Percentiles rank a stretch among this genome's conserved stretches.
These are phyloP conservation scores for Cadophora luteo-olivacea DNA, from an alignment of 2,329 filamentous ascomycete genomes.

Conservation along the genomic window DNA sequence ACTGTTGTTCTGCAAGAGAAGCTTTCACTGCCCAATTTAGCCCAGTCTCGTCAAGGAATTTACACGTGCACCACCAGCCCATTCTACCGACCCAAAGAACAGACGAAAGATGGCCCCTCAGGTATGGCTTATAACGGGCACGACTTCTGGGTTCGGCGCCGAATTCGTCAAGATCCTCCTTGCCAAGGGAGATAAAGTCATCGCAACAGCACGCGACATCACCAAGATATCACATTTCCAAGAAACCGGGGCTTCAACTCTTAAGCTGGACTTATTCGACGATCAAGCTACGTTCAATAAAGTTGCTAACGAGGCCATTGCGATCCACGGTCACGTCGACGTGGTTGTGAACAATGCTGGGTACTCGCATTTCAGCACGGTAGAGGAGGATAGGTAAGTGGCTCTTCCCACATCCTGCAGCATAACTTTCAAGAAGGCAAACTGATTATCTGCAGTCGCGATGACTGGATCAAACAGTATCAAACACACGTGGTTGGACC, in stretches of 20 bases:
- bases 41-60: no score
- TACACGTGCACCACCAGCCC: no score
- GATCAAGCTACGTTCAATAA: not conserved
- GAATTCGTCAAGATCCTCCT: conserved; percentile 26
- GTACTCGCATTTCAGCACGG: not conserved
- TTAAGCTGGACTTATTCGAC: not conserved
- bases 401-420: not conserved
- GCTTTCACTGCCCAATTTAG: no score
- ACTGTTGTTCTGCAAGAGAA: no score
- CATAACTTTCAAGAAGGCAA: not conserved
- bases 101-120: conserved; percentile 8
- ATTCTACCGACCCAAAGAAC: no score
- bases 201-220: conserved; percentile 21
- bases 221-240: not conserved
- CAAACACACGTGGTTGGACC: not conserved
- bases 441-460: not conserved
- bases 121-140: conserved; percentile 33
- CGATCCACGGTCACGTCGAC: not conserved
- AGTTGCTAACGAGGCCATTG: not conserved
- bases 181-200: conserved; percentile 31
- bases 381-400: not conserved
- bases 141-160: conserved; percentile 28
- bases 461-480: not conserved
- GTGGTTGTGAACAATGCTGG: not conserved
- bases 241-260: not conserved